These are phyloP conservation scores for Colletotrichum australisinense DNA, from an alignment of 2,329 filamentous ascomycete species.

Conservation along the genomic window DNA sequence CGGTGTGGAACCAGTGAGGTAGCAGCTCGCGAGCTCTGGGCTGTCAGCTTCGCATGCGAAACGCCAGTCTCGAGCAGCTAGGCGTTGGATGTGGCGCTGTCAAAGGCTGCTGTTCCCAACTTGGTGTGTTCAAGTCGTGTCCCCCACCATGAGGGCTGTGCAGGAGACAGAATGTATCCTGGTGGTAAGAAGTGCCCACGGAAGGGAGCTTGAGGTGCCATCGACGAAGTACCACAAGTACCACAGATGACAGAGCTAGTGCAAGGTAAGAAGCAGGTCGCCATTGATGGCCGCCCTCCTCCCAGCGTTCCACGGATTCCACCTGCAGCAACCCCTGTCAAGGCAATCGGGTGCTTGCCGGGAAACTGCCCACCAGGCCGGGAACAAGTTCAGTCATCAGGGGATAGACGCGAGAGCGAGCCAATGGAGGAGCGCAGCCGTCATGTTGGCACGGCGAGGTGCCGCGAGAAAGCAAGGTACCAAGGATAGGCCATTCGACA, in stretches of 20 bases:
- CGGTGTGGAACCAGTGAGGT: background rate
- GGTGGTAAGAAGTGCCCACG: too few species aligned
- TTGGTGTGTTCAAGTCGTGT: background rate
- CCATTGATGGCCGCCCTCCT: slow-evolving; percentile 4
- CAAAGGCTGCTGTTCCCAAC: background rate
- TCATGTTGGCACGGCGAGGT: background rate
- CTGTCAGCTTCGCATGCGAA: background rate
- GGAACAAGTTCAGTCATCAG: slow-evolving; percentile 17
- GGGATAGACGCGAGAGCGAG: background rate
- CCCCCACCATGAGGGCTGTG: background rate
- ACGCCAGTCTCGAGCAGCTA: background rate
- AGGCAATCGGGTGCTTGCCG: slow-evolving; percentile 24
- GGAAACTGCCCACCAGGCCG: slow-evolving; percentile 20
- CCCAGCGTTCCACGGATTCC: background rate
- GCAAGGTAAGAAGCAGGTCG: background rate
- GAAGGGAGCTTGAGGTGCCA: too few species aligned
- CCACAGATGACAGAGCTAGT: background rate
- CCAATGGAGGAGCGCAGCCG: slow-evolving; percentile 13
- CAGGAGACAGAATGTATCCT: too few species aligned
- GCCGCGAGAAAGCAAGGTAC: background rate
- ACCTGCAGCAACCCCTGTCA: slow-evolving; percentile 30
- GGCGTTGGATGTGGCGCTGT: background rate
- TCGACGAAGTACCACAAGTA: background rate
- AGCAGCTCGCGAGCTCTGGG: background rate
- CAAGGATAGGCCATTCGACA: background rate